Conservation (phyloP, 1,139 yeast species). For the Magnusiomyces suaveolens region DNA sequence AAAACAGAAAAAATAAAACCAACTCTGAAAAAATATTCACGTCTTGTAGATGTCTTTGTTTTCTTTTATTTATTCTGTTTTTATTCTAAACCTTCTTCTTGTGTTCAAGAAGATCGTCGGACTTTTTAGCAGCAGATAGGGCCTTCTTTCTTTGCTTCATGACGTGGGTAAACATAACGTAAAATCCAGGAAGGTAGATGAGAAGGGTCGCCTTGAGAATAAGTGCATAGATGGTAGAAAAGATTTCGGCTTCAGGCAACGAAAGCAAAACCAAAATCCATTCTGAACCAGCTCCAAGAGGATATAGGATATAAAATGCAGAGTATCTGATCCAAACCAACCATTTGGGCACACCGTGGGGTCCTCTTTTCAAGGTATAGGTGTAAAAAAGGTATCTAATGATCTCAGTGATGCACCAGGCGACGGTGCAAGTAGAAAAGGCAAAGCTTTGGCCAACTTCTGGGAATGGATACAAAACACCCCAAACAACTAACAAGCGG, state of each 20-base stretch:
- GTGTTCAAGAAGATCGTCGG: constrained; percentile 27
- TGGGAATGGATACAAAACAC: constrained; percentile 69
- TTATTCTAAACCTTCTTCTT: constrained; percentile 16
- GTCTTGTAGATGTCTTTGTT: no score
- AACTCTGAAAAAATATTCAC: no score
- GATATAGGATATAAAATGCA: constrained; percentile 73
- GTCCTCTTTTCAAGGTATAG: constrained; percentile 42
- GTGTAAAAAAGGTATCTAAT: constrained; percentile 82
- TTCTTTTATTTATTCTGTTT: no score
- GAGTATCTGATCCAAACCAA: constrained; percentile 74
- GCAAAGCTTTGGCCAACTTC: constrained; percentile 47
- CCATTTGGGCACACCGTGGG: constrained; percentile 43
- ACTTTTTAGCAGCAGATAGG: neutral
- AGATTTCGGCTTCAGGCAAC: constrained; percentile 48
- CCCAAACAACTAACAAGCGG: constrained; percentile 72
- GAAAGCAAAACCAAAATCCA: constrained; percentile 59
- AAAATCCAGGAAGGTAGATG: constrained; percentile 78
- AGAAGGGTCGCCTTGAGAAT: constrained; percentile 48
- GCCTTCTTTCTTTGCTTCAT: constrained; percentile 56
- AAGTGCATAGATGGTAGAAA: constrained; percentile 47
- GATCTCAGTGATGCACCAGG: constrained; percentile 89
- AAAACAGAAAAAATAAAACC: no score
- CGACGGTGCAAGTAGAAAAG: constrained; percentile 57
- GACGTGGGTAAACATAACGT: constrained; percentile 80
- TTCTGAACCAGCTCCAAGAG: constrained; percentile 85